Conservation (phyloP, 2,329 filamentous ascomycete species). For the Sarocladium strictum region DNA sequence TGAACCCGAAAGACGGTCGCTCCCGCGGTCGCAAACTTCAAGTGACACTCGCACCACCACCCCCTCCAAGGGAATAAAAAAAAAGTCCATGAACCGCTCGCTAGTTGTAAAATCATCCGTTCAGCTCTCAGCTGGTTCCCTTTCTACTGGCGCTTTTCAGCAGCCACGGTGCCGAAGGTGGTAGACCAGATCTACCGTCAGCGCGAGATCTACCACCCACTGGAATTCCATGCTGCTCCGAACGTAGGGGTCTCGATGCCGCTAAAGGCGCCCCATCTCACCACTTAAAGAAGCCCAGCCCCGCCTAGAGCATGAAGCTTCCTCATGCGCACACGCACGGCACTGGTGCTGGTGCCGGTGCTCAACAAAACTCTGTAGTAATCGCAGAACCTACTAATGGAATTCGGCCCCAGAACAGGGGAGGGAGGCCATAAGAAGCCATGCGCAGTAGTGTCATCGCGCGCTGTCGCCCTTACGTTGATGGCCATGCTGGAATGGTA, state of each 20-base stretch:
- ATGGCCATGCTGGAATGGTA: conserved; percentile 1
- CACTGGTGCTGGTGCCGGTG: neutral
- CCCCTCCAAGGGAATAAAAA: no score
- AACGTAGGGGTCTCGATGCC: conserved; percentile 5
- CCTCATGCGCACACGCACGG: neutral
- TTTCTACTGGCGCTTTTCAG: neutral
- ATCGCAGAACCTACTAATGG: no score
- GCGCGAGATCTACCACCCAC: neutral
- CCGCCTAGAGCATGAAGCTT: neutral
- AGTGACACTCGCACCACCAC: no score
- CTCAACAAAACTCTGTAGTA: neutral
- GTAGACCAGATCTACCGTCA: neutral
- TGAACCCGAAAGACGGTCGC: no score
- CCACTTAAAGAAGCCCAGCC: neutral
- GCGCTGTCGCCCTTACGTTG: neutral
- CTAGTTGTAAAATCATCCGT: neutral
- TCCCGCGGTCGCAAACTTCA: neutral
- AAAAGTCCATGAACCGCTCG: no score
- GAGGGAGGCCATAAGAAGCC: neutral
- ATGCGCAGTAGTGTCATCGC: neutral
- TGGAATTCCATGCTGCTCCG: neutral
- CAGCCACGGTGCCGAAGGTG: neutral
- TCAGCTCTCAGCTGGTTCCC: neutral
- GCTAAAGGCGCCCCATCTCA: neutral
- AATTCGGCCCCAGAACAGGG: neutral